phyloP scores from a whole-genome alignment of 345 rosid genomes.

The Conringia planisiliqua region DNA sequence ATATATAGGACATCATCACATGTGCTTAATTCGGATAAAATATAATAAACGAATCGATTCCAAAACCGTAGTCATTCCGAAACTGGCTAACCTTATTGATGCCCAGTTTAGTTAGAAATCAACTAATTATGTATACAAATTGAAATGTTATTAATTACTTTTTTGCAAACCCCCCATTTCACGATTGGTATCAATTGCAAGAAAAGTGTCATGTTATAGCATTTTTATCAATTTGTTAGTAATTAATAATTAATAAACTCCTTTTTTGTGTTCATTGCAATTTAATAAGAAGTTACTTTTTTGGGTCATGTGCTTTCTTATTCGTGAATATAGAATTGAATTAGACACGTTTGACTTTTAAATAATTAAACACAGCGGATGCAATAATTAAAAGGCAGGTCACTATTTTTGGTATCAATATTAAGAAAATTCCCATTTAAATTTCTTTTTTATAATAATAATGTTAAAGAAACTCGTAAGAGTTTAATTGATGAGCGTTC shows the following conservation, averaged over 20 bases:
- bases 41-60: neutral
- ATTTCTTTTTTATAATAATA: no score
- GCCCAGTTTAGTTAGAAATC: neutral
- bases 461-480: no score
- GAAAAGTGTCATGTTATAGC: neutral
- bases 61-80: constrained; percentile 2
- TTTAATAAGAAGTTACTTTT: neutral
- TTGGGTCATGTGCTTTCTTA: neutral
- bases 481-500: no score
- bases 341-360: neutral
- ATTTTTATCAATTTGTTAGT: neutral
- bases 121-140: neutral
- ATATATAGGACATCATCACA: neutral
- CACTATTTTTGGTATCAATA: neutral
- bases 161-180: neutral
- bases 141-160: neutral
- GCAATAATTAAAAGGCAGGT: neutral
- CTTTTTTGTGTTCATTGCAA: neutral
- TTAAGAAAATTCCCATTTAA: no score
- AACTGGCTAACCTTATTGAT: neutral
- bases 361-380: neutral
- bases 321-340: neutral
- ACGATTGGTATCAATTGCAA: neutral
- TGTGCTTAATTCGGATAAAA: neutral
- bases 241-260: neutral